Conservation (phyloP, 108 stramenopile genomes). For the Cyclotella baltica region DNA sequence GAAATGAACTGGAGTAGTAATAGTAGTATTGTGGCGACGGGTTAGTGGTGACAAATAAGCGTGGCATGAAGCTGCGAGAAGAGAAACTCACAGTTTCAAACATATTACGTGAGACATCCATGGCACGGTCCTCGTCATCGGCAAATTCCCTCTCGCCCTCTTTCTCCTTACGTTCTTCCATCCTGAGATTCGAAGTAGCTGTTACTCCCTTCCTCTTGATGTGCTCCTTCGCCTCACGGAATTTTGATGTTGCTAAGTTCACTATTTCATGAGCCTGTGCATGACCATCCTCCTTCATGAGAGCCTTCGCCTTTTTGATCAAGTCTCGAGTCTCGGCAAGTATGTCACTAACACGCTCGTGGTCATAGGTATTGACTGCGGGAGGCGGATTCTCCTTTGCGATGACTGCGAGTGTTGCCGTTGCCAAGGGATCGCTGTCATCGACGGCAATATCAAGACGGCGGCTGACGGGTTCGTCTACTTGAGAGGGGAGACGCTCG, state of each 20-base stretch:
- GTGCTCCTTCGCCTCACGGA: conserved; percentile 30
- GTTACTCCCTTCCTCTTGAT: neutral
- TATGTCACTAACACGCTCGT: conserved; percentile 26
- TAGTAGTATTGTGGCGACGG: neutral
- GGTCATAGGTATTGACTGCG: conserved; percentile 17
- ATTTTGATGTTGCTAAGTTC: conserved; percentile 26
- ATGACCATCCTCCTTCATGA: conserved; percentile 6
- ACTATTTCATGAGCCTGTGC: conserved; percentile 22
- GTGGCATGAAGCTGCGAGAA: neutral
- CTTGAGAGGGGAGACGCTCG: conserved; percentile 3
- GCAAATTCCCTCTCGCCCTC: neutral
- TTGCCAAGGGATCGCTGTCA: conserved; percentile 29
- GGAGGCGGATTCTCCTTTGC: neutral
- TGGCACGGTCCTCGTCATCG: conserved; percentile 29
- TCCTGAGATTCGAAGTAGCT: neutral
- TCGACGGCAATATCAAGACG: conserved; percentile 21
- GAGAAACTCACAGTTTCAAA: conserved; percentile 33
- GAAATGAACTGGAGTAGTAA: conserved; percentile 21
- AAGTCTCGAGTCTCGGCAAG: conserved; percentile 19
- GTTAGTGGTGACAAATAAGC: neutral
- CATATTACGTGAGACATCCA: conserved; percentile 27
- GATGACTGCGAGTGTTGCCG: conserved; percentile 8
- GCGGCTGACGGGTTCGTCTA: neutral
- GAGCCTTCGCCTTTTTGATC: conserved; percentile 22
- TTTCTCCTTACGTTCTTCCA: neutral